Percentiles rank a stretch among this genome's conserved stretches.
phyloP scores from a whole-genome alignment of 805 yeast genomes.

The Deakozyma indianensis region DNA sequence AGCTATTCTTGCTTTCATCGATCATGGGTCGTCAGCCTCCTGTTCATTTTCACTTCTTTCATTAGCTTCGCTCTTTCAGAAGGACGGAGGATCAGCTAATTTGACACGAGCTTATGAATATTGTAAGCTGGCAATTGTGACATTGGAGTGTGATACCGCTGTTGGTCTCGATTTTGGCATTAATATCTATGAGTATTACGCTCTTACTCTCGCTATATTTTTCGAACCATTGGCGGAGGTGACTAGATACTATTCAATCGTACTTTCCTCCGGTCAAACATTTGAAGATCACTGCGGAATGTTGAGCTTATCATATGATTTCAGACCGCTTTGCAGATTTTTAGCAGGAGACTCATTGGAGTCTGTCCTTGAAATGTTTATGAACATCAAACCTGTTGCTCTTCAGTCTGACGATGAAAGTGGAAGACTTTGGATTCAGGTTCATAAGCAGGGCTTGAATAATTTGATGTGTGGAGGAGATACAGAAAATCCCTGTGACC shows the following conservation, averaged over 20 bases:
- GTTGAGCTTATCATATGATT: constrained; percentile 11
- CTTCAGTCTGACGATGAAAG: constrained; percentile 8
- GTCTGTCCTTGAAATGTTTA: constrained; percentile 9
- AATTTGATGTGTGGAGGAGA: constrained; percentile 10
- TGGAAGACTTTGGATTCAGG: constrained; percentile 12
- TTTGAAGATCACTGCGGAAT: constrained; percentile 13
- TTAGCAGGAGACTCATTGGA: constrained; percentile 13
- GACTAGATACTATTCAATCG: constrained; percentile 12
- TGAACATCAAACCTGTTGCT: constrained; percentile 7
- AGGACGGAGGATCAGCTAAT: constrained; percentile 20
- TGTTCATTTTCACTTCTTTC: constrained; percentile 28
- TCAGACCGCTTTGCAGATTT: constrained; percentile 13
- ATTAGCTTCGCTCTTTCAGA: constrained; percentile 21
- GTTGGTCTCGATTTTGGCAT: constrained; percentile 24
- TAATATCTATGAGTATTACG: constrained; percentile 28
- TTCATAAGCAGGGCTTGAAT: constrained; percentile 10
- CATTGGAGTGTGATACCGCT: constrained; percentile 22
- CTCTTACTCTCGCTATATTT: constrained; percentile 27
- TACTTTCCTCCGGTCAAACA: constrained; percentile 13
- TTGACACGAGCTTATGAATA: constrained; percentile 28
- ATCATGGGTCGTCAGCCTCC: constrained; percentile 27
- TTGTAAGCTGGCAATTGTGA: constrained; percentile 25
- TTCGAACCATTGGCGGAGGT: constrained; percentile 27
- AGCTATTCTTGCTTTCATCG: constrained; percentile 23
- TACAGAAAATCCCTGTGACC: constrained; percentile 9